Evolutionary conservation across 768 basidiomycete genomes (phyloP).

Genomic region (Boletus huronensis): DNA sequence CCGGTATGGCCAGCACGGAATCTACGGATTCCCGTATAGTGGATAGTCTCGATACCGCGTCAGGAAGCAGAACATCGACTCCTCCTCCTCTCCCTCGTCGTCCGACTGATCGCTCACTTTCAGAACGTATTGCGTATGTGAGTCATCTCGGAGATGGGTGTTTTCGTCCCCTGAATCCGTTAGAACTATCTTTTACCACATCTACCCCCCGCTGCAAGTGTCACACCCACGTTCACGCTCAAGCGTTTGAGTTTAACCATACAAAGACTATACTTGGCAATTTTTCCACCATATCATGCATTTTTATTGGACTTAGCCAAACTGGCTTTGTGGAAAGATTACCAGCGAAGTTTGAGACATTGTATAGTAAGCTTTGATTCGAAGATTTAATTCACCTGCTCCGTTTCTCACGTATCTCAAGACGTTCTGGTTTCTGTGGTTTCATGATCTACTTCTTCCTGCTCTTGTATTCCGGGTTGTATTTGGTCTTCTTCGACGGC

Average conservation of each 20-base stretch:
- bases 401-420: constrained; percentile 22
- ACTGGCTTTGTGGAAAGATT: constrained; percentile 57
- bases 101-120: constrained; percentile 19
- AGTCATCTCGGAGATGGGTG: constrained; percentile 8
- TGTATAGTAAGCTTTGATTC: constrained; percentile 45
- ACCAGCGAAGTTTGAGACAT: constrained; percentile 41
- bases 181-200: constrained; percentile 44
- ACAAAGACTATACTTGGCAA: constrained; percentile 54
- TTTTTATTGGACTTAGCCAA: constrained; percentile 37
- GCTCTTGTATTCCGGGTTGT: constrained; percentile 46
- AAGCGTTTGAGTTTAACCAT: constrained; percentile 48
- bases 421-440: constrained; percentile 67
- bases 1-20: constrained; percentile 26
- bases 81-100: constrained; percentile 5
- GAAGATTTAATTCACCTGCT: not conserved
- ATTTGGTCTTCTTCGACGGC: constrained; percentile 46
- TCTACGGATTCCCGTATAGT: constrained; percentile 8
- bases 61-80: not conserved
- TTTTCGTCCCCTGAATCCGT: constrained; percentile 9
- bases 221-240: constrained; percentile 49
- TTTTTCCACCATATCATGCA: constrained; percentile 47
- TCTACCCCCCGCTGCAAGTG: constrained; percentile 41
- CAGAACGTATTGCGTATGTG: constrained; percentile 27
- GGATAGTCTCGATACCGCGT: not conserved
- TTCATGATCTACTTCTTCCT: constrained; percentile 52